Base-by-base conservation (phyloP, 345 rosid genomes). In the Cardiospermum halicacabum region DNA sequence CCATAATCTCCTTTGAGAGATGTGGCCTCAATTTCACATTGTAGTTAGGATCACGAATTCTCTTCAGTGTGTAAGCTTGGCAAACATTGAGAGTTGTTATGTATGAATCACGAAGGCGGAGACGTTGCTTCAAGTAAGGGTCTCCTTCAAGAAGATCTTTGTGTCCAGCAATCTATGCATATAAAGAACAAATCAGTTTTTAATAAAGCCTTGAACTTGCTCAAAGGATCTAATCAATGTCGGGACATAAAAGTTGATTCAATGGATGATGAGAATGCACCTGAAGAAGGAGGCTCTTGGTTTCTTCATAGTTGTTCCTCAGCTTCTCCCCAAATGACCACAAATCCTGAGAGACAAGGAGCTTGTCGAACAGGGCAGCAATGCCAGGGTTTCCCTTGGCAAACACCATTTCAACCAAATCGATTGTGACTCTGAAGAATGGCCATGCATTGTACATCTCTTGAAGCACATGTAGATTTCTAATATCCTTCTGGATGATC, bases 381-480 rank as follows among this genome's bases (percentile, higher is more conserved):
- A 94, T 94, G 28, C 91, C 91, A 0, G 95, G 97, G 75, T 91
- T 91, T 68, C 96, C 99, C 82, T 94, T 94, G 60, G 99, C 99
- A 3, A 94, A 94, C 72, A 94, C 99, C 99, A 94, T 94, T 79
- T 94, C 99, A 60, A 94, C 86, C 60, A 94, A 79, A 77, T 94
- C 99, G 53, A 94, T 84, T 24, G 99, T 91, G 74, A 89, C 96
- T 69, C 96, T 82, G 69, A 91, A 94, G 75, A 94, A 94, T 3
- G 99, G 99, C 99, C 99, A 94, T 50, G 62, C 69, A 15, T 87
- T 85, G 80, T 94, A 91, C 97, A 94, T 94, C 64, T 78, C 81
- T 72, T 78, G 96, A 72, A 94, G 83, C 96, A 87, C 83, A 34
- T 71, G 87, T 51, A 94, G 92, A 78, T 91, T 94, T 66, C 76